phyloP scores from a whole-genome alignment of 2,329 filamentous ascomycete genomes.

The Aspergillus neoniger region DNA sequence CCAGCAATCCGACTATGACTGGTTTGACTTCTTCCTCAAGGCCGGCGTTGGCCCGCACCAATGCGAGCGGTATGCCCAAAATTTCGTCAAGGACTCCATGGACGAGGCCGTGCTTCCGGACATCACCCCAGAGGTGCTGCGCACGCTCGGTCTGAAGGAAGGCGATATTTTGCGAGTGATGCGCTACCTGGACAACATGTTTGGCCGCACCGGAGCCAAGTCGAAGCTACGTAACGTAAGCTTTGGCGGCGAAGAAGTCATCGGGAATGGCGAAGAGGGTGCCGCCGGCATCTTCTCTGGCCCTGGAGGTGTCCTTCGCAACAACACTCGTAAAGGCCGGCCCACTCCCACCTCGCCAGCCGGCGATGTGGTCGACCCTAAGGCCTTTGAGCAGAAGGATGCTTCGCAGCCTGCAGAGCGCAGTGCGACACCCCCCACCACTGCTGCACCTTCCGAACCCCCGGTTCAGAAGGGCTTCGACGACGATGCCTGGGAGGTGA shows the following conservation, averaged over 20 bases:
- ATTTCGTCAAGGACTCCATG: conserved; percentile 90
- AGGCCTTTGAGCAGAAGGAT: conserved; percentile 72
- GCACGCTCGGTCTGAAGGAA: conserved; percentile 89
- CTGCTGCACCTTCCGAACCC: conserved; percentile 51
- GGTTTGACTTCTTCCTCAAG: conserved; percentile 97
- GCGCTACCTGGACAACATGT: conserved; percentile 82
- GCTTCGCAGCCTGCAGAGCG: conserved; percentile 45
- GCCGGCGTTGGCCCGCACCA: conserved; percentile 90
- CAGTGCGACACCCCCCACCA: conserved; percentile 52
- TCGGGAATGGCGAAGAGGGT: conserved; percentile 61
- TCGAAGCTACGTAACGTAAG: conserved; percentile 59
- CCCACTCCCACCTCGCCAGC: conserved; percentile 84
- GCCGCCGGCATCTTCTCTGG: conserved; percentile 82
- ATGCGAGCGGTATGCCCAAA: conserved; percentile 90
- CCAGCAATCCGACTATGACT: conserved; percentile 72
- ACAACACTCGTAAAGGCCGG: conserved; percentile 91
- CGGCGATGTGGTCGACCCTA: conserved; percentile 83
- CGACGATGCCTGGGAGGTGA: conserved; percentile 96
- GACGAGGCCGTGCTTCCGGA: conserved; percentile 90
- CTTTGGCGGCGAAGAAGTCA: conserved; percentile 55
- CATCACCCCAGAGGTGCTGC: conserved; percentile 77
- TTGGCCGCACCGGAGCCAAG: conserved; percentile 60
- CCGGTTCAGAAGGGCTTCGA: conserved; percentile 71
- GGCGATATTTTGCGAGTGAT: conserved; percentile 96
- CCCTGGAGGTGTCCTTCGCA: conserved; percentile 83